phyloP scores from a whole-genome alignment of 1,284 basidiomycete species.

The Ganoderma meredithae region DNA sequence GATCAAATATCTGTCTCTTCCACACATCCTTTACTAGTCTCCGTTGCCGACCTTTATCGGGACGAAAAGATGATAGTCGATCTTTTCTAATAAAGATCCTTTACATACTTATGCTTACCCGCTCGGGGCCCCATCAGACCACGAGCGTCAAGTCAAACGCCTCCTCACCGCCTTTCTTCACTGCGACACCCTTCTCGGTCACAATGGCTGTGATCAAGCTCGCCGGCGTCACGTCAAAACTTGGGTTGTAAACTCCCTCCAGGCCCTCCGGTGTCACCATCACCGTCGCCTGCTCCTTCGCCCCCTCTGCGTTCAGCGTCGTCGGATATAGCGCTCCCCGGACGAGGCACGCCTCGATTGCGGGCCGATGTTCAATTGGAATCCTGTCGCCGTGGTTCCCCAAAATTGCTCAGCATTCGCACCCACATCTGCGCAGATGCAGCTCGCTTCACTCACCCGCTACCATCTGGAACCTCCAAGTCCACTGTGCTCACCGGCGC shows the following conservation, averaged over 20 bases:
- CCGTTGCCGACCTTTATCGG: too few species aligned
- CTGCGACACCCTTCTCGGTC: slow-evolving; percentile 88
- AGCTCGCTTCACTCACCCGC: slow-evolving; percentile 55
- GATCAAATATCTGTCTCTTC: not conserved
- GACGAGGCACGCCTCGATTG: slow-evolving; percentile 86
- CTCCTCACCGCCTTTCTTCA: slow-evolving; percentile 57
- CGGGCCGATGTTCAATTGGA: slow-evolving; percentile 89
- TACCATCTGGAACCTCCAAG: slow-evolving; percentile 76
- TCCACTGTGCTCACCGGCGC: slow-evolving; percentile 92
- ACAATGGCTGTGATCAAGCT: slow-evolving; percentile 86
- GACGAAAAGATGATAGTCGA: too few species aligned
- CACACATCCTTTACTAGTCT: too few species aligned
- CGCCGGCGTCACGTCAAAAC: slow-evolving; percentile 93
- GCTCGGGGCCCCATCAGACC: slow-evolving; percentile 44
- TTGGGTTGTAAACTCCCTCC: slow-evolving; percentile 85
- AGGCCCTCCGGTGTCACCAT: slow-evolving; percentile 78
- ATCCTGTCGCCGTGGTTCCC: slow-evolving; percentile 59
- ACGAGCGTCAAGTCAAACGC: slow-evolving; percentile 63
- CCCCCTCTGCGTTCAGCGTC: slow-evolving; percentile 47
- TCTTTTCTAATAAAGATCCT: too few species aligned
- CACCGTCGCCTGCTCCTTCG: slow-evolving; percentile 67
- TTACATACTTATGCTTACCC: too few species aligned
- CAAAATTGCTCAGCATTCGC: slow-evolving; percentile 6
- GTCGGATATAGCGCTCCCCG: slow-evolving; percentile 76
- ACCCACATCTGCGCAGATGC: slow-evolving; percentile 11